Conservation (phyloP, 176 grass and related monocot species). For the Carex kokanica region DNA sequence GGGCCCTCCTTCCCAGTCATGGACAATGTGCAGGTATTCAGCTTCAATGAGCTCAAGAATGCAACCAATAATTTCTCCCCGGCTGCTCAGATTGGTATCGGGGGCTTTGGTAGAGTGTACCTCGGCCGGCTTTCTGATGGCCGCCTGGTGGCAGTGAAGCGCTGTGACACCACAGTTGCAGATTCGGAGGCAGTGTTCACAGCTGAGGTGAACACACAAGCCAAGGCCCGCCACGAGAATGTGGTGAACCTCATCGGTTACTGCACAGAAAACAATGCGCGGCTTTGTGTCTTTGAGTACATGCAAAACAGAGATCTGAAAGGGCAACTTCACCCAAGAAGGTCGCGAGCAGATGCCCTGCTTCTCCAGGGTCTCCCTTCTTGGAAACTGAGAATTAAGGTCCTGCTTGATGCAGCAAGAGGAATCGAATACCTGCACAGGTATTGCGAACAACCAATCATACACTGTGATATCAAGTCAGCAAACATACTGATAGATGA, state of each 20-base stretch:
- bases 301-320: not conserved
- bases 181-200: not conserved
- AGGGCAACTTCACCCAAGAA: not conserved
- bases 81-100: not conserved
- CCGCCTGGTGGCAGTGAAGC: not conserved
- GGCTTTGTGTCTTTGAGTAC: not conserved
- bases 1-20: not conserved
- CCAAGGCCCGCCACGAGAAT: not conserved
- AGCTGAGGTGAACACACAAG: not conserved
- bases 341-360: no score
- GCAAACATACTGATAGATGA: constrained; percentile 43
- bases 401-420: constrained; percentile 69
- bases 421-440: constrained; percentile 85
- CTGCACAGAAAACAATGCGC: not conserved
- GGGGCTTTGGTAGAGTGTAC: not conserved
- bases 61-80: not conserved
- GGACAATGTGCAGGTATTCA: not conserved
- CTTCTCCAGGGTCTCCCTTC: not conserved
- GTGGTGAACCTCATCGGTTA: not conserved
- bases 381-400: constrained; percentile 22
- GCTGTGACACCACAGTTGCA: not conserved
- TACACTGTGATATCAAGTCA: constrained; percentile 9
- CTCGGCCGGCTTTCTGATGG: not conserved
- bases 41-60: not conserved
- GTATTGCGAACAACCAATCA: not conserved